These are phyloP conservation scores for Casuarina glauca DNA, from an alignment of 306 rosid species.

Conservation along the genomic window DNA sequence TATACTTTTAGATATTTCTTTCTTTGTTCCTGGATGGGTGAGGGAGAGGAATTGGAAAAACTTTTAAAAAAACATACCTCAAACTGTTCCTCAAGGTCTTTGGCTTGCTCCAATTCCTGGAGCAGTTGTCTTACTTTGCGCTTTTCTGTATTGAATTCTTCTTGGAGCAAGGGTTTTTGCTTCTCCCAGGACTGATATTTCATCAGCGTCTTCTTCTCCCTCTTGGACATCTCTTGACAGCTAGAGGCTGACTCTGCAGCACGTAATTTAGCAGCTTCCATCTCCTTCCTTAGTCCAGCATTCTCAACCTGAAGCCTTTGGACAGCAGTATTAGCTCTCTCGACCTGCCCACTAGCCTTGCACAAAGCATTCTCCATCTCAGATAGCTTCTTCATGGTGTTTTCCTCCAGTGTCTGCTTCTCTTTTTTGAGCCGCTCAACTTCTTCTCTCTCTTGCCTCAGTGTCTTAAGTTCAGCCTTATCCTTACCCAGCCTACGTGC, in stretches of 20 bases:
- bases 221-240: constrained; percentile 73
- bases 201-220: constrained; percentile 69
- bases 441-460: constrained; percentile 89
- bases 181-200: constrained; percentile 80
- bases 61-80: constrained; percentile 65
- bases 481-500: constrained; percentile 87
- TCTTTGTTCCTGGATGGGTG: neutral
- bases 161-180: constrained; percentile 66
- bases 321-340: constrained; percentile 75
- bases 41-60: constrained; percentile 10
- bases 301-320: constrained; percentile 80
- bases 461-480: constrained; percentile 71
- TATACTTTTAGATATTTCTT: neutral
- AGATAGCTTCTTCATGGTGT: constrained; percentile 78
- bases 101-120: constrained; percentile 65
- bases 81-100: constrained; percentile 52
- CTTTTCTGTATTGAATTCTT: constrained; percentile 62
- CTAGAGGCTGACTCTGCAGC: constrained; percentile 79
- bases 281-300: constrained; percentile 65
- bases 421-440: constrained; percentile 80
- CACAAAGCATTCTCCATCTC: constrained; percentile 88
- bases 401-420: constrained; percentile 76
- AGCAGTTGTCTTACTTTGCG: constrained; percentile 51
- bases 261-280: constrained; percentile 72
- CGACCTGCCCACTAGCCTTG: constrained; percentile 87